Conservation (phyloP, 371 early-diverging fungal genomes). For the Syncephalis fuscata region DNA sequence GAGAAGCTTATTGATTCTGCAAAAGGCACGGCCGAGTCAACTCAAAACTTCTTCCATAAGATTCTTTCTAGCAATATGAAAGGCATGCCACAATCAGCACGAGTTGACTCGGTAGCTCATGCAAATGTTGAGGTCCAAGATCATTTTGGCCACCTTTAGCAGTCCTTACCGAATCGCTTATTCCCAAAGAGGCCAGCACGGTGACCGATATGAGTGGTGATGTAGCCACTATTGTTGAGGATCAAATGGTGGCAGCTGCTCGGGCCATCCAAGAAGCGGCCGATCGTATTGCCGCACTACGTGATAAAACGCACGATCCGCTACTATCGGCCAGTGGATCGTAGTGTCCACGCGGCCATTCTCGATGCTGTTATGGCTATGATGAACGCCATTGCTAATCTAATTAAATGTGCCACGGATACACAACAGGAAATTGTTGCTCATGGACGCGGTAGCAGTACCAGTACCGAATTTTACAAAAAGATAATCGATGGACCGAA, state of each 20-base stretch:
- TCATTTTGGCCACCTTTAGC: conserved; percentile 49
- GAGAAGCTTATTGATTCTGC: conserved; percentile 62
- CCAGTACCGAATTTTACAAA: conserved; percentile 88
- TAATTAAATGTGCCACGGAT: conserved; percentile 85
- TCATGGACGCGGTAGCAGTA: conserved; percentile 72
- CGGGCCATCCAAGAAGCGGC: conserved; percentile 86
- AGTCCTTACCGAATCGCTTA: conserved; percentile 52
- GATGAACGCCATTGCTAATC: conserved; percentile 84
- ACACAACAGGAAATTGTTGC: conserved; percentile 95
- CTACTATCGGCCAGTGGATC: conserved; percentile 47
- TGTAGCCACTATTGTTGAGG: conserved; percentile 79
- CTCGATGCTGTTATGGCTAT: conserved; percentile 80
- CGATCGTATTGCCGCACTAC: conserved; percentile 56
- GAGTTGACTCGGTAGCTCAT: conserved; percentile 51
- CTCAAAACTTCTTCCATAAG: conserved; percentile 64
- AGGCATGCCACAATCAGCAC: conserved; percentile 43
- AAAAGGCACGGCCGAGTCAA: conserved; percentile 40
- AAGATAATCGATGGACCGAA: conserved; percentile 97
- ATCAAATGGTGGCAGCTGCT: conserved; percentile 85
- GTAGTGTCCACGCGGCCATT: conserved; percentile 83
- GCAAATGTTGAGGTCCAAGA: conserved; percentile 60
- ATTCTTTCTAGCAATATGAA: conserved; percentile 65
- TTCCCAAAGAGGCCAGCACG: conserved; percentile 39
- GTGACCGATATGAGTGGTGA: conserved; percentile 56
- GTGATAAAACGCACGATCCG: conserved; percentile 55